Percentiles rank a stretch among this genome's conserved stretches.
Conservation (phyloP, 139 green algal species). For the Ettlia oleoabundans region DNA sequence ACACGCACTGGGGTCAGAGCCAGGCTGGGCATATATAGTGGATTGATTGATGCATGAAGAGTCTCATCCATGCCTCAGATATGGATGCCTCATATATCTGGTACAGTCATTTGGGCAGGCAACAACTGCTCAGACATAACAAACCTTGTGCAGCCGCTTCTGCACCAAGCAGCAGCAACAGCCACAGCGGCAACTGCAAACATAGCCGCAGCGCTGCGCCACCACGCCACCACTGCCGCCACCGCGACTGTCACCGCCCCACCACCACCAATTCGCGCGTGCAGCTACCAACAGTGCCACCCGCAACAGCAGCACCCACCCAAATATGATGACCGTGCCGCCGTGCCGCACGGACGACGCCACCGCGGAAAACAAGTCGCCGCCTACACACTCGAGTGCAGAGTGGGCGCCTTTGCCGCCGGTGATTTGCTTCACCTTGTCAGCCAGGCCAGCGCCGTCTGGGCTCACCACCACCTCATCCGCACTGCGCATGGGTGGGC, state of each 20-base stretch:
- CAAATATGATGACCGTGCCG: slow-evolving; percentile 38
- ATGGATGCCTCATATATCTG: too few relatives aligned
- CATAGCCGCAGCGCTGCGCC: too few relatives aligned
- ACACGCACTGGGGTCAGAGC: too few relatives aligned
- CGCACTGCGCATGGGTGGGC: slow-evolving; percentile 12
- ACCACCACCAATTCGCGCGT: neutral
- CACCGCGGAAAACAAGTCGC: slow-evolving; percentile 33
- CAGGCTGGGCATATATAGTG: too few relatives aligned
- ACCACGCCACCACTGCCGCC: too few relatives aligned
- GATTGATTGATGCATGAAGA: too few relatives aligned
- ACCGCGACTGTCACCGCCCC: neutral
- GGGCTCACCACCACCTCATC: slow-evolving; percentile 32
- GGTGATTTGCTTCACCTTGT: neutral
- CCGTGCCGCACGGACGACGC: neutral
- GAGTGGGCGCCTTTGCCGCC: slow-evolving; percentile 28
- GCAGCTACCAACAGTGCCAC: neutral
- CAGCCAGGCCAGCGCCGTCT: neutral
- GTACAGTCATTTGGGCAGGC: too few relatives aligned
- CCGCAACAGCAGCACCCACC: neutral
- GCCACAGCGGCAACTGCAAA: too few relatives aligned
- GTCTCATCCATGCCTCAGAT: too few relatives aligned
- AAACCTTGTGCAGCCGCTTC: too few relatives aligned
- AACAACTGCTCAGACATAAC: too few relatives aligned
- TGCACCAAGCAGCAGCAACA: too few relatives aligned
- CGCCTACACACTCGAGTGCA: slow-evolving; percentile 51